A percentile compares a stretch with the other conserved stretches of the same genome.
These are phyloP conservation scores for Sugiyamaella neomexicana DNA, from an alignment of 1,139 yeast species.

Conservation along the genomic window DNA sequence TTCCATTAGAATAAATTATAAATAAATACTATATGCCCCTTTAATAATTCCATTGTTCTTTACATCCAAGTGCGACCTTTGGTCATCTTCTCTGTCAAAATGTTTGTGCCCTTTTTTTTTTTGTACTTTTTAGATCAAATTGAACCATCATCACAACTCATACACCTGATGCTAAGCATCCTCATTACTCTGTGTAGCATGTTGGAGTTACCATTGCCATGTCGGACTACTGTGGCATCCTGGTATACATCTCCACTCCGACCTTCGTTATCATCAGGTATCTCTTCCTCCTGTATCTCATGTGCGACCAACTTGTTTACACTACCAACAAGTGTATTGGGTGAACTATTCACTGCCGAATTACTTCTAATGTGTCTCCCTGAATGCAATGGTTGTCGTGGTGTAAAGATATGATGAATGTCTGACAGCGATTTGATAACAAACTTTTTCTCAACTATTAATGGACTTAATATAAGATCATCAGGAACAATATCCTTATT, in stretches of 20 bases:
- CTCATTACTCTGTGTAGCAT: not conserved
- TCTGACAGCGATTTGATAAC: slow-evolving; percentile 8
- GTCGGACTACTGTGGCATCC: not conserved
- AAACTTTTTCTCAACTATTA: slow-evolving; percentile 8
- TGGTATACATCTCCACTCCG: not conserved
- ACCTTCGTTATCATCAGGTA: not conserved
- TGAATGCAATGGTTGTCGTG: not conserved
- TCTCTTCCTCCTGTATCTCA: not conserved
- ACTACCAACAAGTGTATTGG: slow-evolving; percentile 3
- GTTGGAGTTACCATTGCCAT: not conserved
- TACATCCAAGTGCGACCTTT: not conserved
- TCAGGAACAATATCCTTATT: slow-evolving; percentile 6
- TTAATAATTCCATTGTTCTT: too few relatives aligned
- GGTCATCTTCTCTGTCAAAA: too few relatives aligned
- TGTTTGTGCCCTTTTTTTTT: too few relatives aligned
- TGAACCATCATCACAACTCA: not conserved
- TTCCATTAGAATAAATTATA: too few relatives aligned
- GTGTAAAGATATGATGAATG: slow-evolving; percentile 13
- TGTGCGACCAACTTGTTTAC: not conserved
- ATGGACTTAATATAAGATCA: slow-evolving; percentile 3
- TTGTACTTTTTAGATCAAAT: too few relatives aligned
- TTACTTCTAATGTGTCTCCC: not conserved
- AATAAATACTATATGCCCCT: not conserved
- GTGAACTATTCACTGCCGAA: not conserved
- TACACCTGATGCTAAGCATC: not conserved